A percentile compares a stretch with the other conserved stretches of the same genome.
Conservation (phyloP, 1,139 yeast species). For the Torulaspora globosa region DNA sequence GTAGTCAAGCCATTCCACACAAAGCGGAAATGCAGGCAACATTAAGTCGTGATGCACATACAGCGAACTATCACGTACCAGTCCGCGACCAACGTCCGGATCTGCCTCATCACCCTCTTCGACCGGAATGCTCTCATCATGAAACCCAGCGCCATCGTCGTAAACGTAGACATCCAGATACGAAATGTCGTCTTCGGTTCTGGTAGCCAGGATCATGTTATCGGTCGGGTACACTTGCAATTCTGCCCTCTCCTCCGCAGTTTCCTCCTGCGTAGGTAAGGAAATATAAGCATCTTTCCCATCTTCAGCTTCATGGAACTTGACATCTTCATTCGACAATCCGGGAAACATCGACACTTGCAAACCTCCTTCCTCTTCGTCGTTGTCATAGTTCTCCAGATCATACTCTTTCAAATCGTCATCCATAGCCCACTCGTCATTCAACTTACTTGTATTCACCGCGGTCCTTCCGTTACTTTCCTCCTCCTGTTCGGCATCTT, state of each 20-base stretch:
- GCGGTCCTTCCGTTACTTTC: slow-evolving; percentile 26
- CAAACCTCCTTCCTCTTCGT: slow-evolving; percentile 45
- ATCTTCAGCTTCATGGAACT: slow-evolving; percentile 58
- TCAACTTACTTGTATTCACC: slow-evolving; percentile 33
- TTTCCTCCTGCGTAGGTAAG: slow-evolving; percentile 59
- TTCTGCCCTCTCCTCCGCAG: slow-evolving; percentile 72
- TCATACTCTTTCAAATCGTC: slow-evolving; percentile 87
- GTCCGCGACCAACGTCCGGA: slow-evolving; percentile 64
- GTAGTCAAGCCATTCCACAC: slow-evolving; percentile 92
- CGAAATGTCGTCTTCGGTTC: slow-evolving; percentile 94
- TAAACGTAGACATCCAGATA: slow-evolving; percentile 89
- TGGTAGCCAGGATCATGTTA: slow-evolving; percentile 80
- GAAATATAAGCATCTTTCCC: slow-evolving; percentile 72
- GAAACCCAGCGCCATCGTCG: slow-evolving; percentile 89
- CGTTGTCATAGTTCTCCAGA: slow-evolving; percentile 78
- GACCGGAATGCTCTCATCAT: slow-evolving; percentile 52
- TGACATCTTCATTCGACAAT: slow-evolving; percentile 49
- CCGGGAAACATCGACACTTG: slow-evolving; percentile 73
- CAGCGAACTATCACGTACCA: slow-evolving; percentile 65
- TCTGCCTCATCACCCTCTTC: slow-evolving; percentile 61
- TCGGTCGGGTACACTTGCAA: slow-evolving; percentile 86
- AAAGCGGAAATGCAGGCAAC: slow-evolving; percentile 95
- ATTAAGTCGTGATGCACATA: slow-evolving; percentile 95
- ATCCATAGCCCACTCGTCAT: slow-evolving; percentile 58
- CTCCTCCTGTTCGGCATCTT: slow-evolving; percentile 38